Conservation (phyloP, 148 eudicot species). For the Vaccinium corymbosum region DNA sequence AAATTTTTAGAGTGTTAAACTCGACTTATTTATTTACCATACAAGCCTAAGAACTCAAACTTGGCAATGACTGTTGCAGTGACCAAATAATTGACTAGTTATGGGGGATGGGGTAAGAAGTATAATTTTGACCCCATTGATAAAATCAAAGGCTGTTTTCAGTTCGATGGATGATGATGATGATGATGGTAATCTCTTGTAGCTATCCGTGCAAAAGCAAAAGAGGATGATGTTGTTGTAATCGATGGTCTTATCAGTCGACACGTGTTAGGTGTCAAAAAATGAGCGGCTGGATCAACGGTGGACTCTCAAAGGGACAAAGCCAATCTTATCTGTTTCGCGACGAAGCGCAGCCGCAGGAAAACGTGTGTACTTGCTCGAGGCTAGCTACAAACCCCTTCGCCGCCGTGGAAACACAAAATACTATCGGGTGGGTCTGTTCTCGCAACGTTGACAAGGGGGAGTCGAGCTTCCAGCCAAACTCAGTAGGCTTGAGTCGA, state of each 20-base stretch:
- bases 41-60: too few relatives aligned
- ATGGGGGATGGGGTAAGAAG: neutral
- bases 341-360: conserved; percentile 39
- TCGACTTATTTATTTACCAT: too few relatives aligned
- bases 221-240: neutral
- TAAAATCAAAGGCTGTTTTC: neutral
- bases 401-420: conserved; percentile 15
- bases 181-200: neutral
- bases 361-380: conserved; percentile 13
- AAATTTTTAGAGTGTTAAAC: too few relatives aligned
- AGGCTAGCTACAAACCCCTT: neutral
- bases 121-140: neutral
- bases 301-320: conserved; percentile 12
- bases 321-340: conserved; percentile 25
- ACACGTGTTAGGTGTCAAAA: conserved; percentile 14
- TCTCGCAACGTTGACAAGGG: too few relatives aligned
- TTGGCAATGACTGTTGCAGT: neutral
- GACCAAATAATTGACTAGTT: neutral
- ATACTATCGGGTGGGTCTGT: too few relatives aligned
- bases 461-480: too few relatives aligned
- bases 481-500: too few relatives aligned
- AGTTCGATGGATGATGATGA: neutral
- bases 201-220: too few relatives aligned
- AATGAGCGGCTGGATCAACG: conserved; percentile 18
- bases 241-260: conserved; percentile 12